Percentiles rank a stretch among this genome's conserved stretches.
These are phyloP conservation scores for Onygenales sp. DNA, from an alignment of 2,329 filamentous ascomycete genomes.

Conservation along the genomic window DNA sequence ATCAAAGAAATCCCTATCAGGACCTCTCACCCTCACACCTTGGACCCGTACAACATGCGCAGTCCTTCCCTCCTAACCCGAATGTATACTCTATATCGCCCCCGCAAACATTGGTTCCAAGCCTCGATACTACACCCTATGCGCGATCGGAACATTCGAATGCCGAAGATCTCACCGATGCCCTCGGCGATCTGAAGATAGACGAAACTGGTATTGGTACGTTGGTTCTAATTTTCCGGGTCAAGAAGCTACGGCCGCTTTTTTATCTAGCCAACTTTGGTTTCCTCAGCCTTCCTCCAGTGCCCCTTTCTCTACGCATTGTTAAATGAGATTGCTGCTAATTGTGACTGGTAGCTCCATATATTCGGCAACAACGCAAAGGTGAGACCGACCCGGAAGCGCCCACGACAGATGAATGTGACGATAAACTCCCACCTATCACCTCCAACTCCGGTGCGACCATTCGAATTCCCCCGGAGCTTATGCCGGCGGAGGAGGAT, in stretches of 20 bases:
- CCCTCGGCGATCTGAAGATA: slow-evolving; percentile 78
- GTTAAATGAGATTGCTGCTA: background rate
- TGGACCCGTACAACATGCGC: background rate
- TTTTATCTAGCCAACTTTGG: background rate
- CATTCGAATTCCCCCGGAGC: slow-evolving; percentile 78
- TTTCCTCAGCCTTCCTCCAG: background rate
- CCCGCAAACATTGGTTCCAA: slow-evolving; percentile 19
- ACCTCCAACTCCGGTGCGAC: slow-evolving; percentile 61
- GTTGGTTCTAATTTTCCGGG: slow-evolving; percentile 3
- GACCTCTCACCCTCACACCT: slow-evolving; percentile 17
- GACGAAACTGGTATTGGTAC: slow-evolving; percentile 77
- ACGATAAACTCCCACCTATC: slow-evolving; percentile 54
- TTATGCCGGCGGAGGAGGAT: slow-evolving; percentile 84
- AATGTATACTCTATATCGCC: slow-evolving; percentile 5
- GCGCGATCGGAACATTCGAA: slow-evolving; percentile 56
- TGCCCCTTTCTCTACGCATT: background rate
- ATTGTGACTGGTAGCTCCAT: slow-evolving; percentile 55
- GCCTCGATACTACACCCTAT: slow-evolving; percentile 37
- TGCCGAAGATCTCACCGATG: slow-evolving; percentile 64
- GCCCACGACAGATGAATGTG: slow-evolving; percentile 54
- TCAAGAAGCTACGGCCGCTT: background rate
- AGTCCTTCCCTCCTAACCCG: background rate
- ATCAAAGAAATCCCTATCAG: slow-evolving; percentile 22
- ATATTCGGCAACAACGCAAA: slow-evolving; percentile 60
- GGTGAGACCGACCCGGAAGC: slow-evolving; percentile 43